Evolutionary conservation across 2,329 filamentous ascomycete species (phyloP), one percentile per base, ranked within the genome.

Genomic region (Ophiostoma triangulosporum): DNA sequence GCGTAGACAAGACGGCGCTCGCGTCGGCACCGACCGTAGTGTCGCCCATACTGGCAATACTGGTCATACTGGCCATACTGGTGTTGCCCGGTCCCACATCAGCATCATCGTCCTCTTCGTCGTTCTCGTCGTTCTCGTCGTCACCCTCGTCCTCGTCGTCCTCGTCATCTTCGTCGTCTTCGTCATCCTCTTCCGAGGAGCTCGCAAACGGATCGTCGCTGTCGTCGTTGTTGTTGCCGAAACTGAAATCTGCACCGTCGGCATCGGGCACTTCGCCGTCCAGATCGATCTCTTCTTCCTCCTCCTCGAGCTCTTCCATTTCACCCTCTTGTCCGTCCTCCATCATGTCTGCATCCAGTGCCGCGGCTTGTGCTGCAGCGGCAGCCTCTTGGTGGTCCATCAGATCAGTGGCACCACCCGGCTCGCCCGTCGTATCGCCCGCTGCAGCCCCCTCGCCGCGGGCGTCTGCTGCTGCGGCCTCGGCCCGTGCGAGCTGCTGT

Each of bases 241-340:
- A 70, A 5, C 72, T 72, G 64, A 77, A 77, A 22, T 73, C 74
- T 7, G 65, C 69, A 8, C 70, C 73, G 33, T 80, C 79, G 3
- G 75, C 83, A 62, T 86, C 82, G 1, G 84, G 84, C 17, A 88
- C 82, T 50, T 87, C 84, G 56, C 85, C 83, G 59, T 89, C 86
- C 53, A 88, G 66, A 67, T 88, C 84, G 35, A 73, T 67, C 54
- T 69, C 67, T 66, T 80, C 80, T 15, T 72, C 73, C 49, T 77
- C 75, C 15, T 71, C 73, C 51, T 68, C 74, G 32, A 70, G 70
- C 26, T 69, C 71, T 0, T 68, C 71, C 48, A 69, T 70, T 59
- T 72, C 72, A 64, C 62, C 58, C 27, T 26, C 50, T 49, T 68
- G 69, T 20, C 69, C 68, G 71, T 54, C 68, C 68, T 54, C 72